Evolutionary conservation across 148 eudicot genomes (phyloP).

Genomic region (Camellia granthamiana): DNA sequence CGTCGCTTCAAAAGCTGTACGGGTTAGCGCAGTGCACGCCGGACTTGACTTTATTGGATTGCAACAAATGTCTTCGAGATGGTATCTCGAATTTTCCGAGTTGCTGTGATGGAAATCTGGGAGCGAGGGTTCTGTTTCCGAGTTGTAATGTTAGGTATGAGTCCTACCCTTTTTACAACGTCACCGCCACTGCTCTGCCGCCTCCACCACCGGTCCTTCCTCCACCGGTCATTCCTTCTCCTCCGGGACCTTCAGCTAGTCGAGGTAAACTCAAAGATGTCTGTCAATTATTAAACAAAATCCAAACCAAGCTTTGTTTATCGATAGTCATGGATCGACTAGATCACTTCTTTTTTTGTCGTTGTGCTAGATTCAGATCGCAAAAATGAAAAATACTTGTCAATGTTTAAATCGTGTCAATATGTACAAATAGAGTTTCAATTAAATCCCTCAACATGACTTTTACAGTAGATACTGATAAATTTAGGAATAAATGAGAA

Average conservation of each 20-base stretch:
- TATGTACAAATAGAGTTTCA: too few species aligned
- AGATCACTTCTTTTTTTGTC: too few species aligned
- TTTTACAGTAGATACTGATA: too few species aligned
- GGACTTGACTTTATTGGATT: slow-evolving; percentile 23
- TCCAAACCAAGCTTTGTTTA: background rate
- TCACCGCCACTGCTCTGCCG: background rate
- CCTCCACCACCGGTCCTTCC: background rate
- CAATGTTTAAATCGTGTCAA: too few species aligned
- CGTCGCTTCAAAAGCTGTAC: slow-evolving; percentile 16
- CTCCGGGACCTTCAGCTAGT: background rate
- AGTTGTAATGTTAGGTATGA: slow-evolving; percentile 33
- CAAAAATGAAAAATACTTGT: too few species aligned
- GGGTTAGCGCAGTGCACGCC: slow-evolving; percentile 42
- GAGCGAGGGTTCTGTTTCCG: slow-evolving; percentile 19
- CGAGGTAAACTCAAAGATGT: background rate
- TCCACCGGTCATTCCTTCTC: background rate
- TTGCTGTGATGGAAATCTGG: slow-evolving; percentile 14
- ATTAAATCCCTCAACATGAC: too few species aligned
- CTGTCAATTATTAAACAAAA: too few species aligned
- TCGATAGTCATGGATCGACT: background rate
- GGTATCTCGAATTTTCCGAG: background rate
- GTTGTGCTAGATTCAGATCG: too few species aligned
- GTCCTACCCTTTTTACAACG: slow-evolving; percentile 24
- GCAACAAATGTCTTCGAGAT: slow-evolving; percentile 22
- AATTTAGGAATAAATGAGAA: too few species aligned